Percentiles rank a stretch among this genome's conserved stretches.
Conservation (phyloP, 2,329 filamentous ascomycete species). For the Ophiocordyceps sinensis region DNA sequence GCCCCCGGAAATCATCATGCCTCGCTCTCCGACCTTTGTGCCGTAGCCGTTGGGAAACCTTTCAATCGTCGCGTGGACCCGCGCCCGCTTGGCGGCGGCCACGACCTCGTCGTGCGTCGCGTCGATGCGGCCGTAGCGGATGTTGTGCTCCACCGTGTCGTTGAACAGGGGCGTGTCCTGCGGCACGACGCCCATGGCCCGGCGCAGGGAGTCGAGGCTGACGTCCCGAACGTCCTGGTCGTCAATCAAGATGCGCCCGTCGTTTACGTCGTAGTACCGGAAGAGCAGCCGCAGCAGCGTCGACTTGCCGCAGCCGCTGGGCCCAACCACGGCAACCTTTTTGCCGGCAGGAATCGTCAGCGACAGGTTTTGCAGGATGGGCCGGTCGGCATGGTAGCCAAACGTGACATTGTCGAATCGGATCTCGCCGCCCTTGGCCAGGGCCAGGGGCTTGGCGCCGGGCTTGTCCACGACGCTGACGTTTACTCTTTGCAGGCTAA, state of each 20-base stretch:
- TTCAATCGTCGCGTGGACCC: constrained; percentile 70
- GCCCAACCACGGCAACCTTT: constrained; percentile 90
- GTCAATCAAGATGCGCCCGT: constrained; percentile 77
- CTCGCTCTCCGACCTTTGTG: constrained; percentile 84
- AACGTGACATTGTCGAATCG: constrained; percentile 91
- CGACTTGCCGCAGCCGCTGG: constrained; percentile 91
- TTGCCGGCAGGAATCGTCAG: constrained; percentile 90
- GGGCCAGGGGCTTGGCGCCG: constrained; percentile 55
- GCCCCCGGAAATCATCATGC: constrained; percentile 91
- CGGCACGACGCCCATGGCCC: constrained; percentile 84
- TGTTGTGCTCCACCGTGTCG: constrained; percentile 90
- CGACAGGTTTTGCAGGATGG: constrained; percentile 71
- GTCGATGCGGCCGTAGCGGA: constrained; percentile 75
- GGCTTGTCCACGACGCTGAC: constrained; percentile 68
- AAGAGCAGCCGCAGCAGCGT: constrained; percentile 85
- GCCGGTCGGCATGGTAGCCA: constrained; percentile 74
- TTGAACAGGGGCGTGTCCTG: constrained; percentile 98
- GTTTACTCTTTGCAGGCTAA: constrained; percentile 94
- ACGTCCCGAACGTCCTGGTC: constrained; percentile 83
- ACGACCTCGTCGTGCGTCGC: constrained; percentile 60
- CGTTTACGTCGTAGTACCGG: constrained; percentile 82
- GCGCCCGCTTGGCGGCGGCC: constrained; percentile 66
- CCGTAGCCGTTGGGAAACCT: constrained; percentile 77
- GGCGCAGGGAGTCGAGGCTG: constrained; percentile 65
- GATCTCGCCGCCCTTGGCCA: constrained; percentile 75